Evolutionary conservation across 495 filamentous ascomycete genomes (phyloP), one percentile per base, ranked within the genome.

Genomic region (Podospora didyma): DNA sequence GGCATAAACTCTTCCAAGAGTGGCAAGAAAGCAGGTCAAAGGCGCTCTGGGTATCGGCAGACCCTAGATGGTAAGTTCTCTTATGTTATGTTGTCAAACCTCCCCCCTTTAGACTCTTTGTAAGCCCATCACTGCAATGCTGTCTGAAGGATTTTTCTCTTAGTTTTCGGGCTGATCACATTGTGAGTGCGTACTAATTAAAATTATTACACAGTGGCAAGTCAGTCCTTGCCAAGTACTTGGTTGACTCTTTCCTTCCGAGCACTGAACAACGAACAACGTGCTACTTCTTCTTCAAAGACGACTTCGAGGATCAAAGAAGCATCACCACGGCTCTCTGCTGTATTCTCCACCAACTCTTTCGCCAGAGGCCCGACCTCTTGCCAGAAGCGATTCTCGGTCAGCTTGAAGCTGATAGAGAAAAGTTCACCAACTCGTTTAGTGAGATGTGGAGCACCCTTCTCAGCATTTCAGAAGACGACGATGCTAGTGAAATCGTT

Each of bases 241-340:
- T 84, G 1, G 53, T 79, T 2, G 74, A 84, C 46, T 26, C 67
- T 7, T 57, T 66, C 2, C 49, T 73, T 3, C 58, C 42, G n/a
- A 62, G 23, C 10, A 67, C 58, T 0, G 37, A 51, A 24, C 39
- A 47, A 3, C 49, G 58, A 39, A 70, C 69, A 0, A 67, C 56
- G 10, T 80, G 77, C 52, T 82, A 79, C 58, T 85, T 83, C 67
- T 84, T 84, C 62, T 83, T 86, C 67, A 83, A 83, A 51, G 79
- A 82, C 35, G 75, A 77, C 55, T 70, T 71, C 39, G 61, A 66
- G 10, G 70, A 79, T 19, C 76, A 81, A 49, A 79, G 62, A 46
- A 76, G 49, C 7, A 49, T 65, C 5, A 50, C 56, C 12, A 69
- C 55, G 24, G 79, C 79, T 7, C 56, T 83, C 2, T 71, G 69